Percentiles rank a stretch among this genome's conserved stretches.
Evolutionary conservation across 129 eudicot species (phyloP).

Genomic region (Pseudognaphalium luteoalbum): DNA sequence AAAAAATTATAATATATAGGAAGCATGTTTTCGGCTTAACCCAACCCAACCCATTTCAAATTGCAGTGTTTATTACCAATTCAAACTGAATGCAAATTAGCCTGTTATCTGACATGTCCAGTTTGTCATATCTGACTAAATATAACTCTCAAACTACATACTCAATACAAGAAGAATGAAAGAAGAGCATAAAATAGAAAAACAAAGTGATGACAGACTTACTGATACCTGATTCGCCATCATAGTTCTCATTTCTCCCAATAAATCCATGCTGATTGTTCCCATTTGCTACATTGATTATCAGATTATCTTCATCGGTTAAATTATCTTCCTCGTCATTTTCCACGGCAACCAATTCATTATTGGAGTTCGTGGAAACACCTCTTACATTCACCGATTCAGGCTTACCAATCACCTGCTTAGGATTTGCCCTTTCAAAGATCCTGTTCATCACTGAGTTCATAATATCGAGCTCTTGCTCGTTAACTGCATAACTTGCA

Average conservation of each 20-base stretch:
- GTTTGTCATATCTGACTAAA: background rate
- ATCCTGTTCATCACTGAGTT: slow-evolving; percentile 70
- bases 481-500: slow-evolving; percentile 48
- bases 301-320: slow-evolving; percentile 73
- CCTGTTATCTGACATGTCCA: background rate
- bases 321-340: slow-evolving; percentile 37
- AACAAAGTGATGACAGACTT: background rate
- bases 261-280: slow-evolving; percentile 30
- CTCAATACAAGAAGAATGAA: background rate
- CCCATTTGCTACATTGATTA: slow-evolving; percentile 58
- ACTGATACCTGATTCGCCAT: slow-evolving; percentile 42
- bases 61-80: background rate
- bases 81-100: background rate
- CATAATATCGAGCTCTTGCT: slow-evolving; percentile 66
- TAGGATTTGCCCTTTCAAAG: slow-evolving; percentile 43
- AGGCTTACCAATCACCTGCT: slow-evolving; percentile 22
- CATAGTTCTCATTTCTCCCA: slow-evolving; percentile 35
- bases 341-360: slow-evolving; percentile 37
- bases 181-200: background rate
- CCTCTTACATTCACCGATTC: slow-evolving; percentile 18
- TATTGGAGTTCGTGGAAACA: slow-evolving; percentile 8
- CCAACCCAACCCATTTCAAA: background rate
- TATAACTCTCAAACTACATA: background rate
- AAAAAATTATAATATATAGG: background rate
- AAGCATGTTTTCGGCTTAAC: background rate